These are phyloP conservation scores for Pseudogymnoascus verrucosus DNA, from an alignment of 2,329 filamentous ascomycete species.

Conservation along the genomic window DNA sequence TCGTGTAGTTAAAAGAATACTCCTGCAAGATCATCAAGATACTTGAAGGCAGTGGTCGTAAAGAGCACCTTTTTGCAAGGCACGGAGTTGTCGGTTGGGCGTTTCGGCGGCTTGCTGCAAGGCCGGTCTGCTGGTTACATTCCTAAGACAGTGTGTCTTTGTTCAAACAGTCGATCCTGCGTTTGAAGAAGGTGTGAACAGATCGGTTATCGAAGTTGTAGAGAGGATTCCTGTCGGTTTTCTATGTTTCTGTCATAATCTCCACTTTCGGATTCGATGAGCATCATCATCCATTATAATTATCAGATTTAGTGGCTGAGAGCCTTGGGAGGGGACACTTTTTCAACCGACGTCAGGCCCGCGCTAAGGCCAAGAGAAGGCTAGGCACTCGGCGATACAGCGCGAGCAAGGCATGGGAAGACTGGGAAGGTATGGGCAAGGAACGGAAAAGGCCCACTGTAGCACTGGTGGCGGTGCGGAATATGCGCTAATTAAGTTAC, in stretches of 20 bases:
- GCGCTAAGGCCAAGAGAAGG: constrained; percentile 4
- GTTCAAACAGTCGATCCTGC: neutral
- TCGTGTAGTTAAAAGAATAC: neutral
- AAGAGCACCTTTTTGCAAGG: neutral
- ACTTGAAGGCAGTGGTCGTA: neutral
- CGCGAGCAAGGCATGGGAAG: neutral
- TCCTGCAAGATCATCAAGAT: neutral
- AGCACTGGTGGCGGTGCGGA: constrained; percentile 6
- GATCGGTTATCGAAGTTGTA: neutral
- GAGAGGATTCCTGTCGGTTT: neutral
- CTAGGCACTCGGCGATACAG: constrained; percentile 3
- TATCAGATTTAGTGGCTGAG: constrained; percentile 8
- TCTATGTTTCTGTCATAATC: constrained; percentile 5
- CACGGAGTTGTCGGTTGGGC: neutral
- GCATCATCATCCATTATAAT: constrained; percentile 9
- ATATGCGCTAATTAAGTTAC: neutral
- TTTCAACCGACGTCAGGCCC: constrained; percentile 8
- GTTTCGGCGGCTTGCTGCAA: neutral
- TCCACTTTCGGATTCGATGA: constrained; percentile 7
- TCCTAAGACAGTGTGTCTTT: constrained; percentile 7
- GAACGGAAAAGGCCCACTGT: constrained; percentile 6
- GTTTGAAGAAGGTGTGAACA: neutral
- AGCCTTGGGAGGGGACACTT: constrained; percentile 6
- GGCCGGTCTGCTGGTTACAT: constrained; percentile 5
- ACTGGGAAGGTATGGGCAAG: neutral